Conservation (phyloP, 805 yeast genomes). For the Tetrapisispora nanseiensis region DNA sequence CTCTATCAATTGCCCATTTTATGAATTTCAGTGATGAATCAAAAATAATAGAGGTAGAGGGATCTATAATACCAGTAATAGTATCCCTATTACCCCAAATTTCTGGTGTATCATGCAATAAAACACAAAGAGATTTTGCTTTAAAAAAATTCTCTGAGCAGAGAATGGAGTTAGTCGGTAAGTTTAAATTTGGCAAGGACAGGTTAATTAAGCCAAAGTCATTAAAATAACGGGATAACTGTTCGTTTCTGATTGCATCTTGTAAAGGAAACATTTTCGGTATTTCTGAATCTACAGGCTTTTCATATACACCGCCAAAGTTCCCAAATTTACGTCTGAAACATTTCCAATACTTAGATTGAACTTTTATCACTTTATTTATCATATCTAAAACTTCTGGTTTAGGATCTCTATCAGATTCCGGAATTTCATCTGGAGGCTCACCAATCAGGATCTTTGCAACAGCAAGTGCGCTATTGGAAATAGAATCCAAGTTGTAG, state of each 20-base stretch:
- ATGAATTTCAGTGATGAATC: constrained; percentile 66
- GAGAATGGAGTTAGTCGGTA: constrained; percentile 32
- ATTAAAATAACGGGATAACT: constrained; percentile 45
- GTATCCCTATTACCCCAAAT: constrained; percentile 85
- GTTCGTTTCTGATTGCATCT: constrained; percentile 68
- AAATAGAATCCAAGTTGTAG: constrained; percentile 83
- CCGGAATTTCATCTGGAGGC: constrained; percentile 74
- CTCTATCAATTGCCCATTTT: constrained; percentile 50
- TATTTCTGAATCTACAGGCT: constrained; percentile 21
- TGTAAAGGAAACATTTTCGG: constrained; percentile 44
- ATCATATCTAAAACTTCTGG: constrained; percentile 70
- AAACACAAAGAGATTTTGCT: constrained; percentile 51
- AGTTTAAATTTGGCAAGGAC: constrained; percentile 44
- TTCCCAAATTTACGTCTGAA: constrained; percentile 56
- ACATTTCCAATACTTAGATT: constrained; percentile 81
- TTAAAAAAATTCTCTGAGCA: constrained; percentile 60
- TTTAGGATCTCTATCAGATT: constrained; percentile 45
- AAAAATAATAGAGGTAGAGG: constrained; percentile 60
- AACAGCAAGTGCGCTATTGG: constrained; percentile 83
- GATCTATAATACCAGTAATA: constrained; percentile 63
- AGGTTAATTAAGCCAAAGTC: constrained; percentile 52
- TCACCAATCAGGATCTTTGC: constrained; percentile 88
- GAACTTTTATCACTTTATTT: constrained; percentile 69
- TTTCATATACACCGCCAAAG: constrained; percentile 31
- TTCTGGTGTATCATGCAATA: constrained; percentile 87